Evolutionary conservation across 306 rosid genomes (phyloP), one percentile per base, ranked within the genome.

Genomic region (Medicago lupulina): DNA sequence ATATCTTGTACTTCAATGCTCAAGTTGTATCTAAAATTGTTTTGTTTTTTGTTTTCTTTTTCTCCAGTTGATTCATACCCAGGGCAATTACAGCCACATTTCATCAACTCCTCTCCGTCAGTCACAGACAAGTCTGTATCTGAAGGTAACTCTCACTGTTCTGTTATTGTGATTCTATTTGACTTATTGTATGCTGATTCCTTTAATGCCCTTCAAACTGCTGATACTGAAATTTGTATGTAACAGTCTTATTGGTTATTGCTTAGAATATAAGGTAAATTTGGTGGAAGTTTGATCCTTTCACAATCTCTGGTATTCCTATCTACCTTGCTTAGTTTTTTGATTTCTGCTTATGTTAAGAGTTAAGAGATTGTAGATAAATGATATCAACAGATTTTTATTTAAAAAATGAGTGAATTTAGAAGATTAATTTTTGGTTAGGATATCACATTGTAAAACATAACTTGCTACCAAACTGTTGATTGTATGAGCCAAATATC

Each of bases 61-160:
- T 76, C 53, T 39, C 70, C 74, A 90, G 98, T 76, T 82, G 28
- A 83, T 78, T 68, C 89, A 80, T 41, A 63, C 59, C 34, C 89
- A 80, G 79, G 87, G 91, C 38, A 84, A 83, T 54, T 25, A 44
- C 47, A 78, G 71, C 67, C 78, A 46, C 55, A 76, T 83, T 65
- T 73, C 85, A 36, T 64, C 90, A 15, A 82, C 91, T 76, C 85
- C 85, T 12, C 12, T 81, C 76, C 77, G 75, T 81, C 90, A 84
- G 49, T 50, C 84, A 57, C 83, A 75, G 40, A 85, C 86, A 69
- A 83, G 84, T 70, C 63, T 70, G 49, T 79, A 79, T 84, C 84
- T 80, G 54, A 84, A 79, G 96, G 98, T 92, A 87, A 46, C 55
- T 58, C 78, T 80, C 61, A 51, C 36, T 47, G 67, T 36, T 43